These are phyloP conservation scores for Podospora pseudopauciseta DNA, from an alignment of 495 filamentous ascomycete genomes.

Conservation along the genomic window DNA sequence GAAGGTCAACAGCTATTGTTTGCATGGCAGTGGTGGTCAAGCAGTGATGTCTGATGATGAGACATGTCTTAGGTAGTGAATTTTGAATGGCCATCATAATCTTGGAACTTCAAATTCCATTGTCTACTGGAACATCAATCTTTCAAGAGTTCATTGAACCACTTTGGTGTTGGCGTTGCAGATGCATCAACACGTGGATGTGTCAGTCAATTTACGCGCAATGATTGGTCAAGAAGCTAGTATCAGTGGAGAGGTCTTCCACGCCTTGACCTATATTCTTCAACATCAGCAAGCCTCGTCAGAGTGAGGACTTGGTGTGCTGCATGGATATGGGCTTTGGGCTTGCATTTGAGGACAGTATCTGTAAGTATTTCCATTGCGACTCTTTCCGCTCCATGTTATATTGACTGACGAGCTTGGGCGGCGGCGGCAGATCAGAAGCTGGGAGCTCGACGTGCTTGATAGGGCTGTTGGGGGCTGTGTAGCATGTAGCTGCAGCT, in stretches of 20 bases:
- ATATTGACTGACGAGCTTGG: not conserved
- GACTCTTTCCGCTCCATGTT: not conserved
- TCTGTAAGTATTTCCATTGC: not conserved
- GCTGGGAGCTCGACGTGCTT: not conserved
- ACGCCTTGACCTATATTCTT: not conserved
- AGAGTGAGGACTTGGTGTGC: not conserved
- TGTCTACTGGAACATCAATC: not conserved
- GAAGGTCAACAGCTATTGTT: not conserved
- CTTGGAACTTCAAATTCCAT: too few species aligned
- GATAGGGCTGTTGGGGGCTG: constrained; percentile 1
- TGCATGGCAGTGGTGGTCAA: not conserved
- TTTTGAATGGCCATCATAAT: too few species aligned
- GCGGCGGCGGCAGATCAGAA: not conserved
- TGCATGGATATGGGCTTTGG: not conserved
- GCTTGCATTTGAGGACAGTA: not conserved
- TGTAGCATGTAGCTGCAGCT: not conserved
- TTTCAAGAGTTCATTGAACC: not conserved
- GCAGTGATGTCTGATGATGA: not conserved
- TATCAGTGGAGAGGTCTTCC: not conserved
- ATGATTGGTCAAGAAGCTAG: not conserved
- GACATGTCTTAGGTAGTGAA: not conserved
- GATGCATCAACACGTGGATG: not conserved
- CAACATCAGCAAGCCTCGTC: not conserved
- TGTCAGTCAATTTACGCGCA: not conserved
- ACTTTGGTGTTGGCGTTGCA: not conserved